Percentiles rank a stretch among this genome's conserved stretches.
These are phyloP conservation scores for Phytophthora crassamura DNA, from an alignment of 352 stramenopile genomes.

Conservation along the genomic window DNA sequence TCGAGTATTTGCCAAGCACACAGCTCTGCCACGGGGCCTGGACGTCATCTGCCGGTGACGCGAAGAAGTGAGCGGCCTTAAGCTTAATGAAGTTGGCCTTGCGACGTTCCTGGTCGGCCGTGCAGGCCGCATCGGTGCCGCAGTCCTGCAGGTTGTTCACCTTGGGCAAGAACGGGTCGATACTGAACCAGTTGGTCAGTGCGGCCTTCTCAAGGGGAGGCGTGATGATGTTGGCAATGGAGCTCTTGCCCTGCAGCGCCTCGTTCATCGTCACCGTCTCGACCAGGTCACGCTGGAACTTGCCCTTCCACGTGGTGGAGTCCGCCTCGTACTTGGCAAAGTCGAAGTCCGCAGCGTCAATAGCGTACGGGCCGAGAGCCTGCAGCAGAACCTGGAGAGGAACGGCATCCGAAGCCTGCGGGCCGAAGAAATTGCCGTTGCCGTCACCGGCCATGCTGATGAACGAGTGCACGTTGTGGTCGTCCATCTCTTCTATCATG, in stretches of 20 bases:
- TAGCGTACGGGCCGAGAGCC: constrained; percentile 41
- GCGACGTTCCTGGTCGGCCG: constrained; percentile 36
- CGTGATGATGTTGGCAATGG: constrained; percentile 46
- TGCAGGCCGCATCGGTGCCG: constrained; percentile 24
- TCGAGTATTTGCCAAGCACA: constrained; percentile 52
- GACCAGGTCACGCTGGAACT: constrained; percentile 52
- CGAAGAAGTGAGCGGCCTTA: constrained; percentile 56
- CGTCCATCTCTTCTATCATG: constrained; percentile 64
- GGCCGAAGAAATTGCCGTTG: constrained; percentile 67
- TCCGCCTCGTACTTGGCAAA: constrained; percentile 39
- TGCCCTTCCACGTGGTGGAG: constrained; percentile 37
- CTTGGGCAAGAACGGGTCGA: constrained; percentile 48
- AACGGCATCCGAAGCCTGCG: constrained; percentile 44
- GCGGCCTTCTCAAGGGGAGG: constrained; percentile 36
- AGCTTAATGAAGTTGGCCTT: constrained; percentile 56
- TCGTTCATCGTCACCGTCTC: constrained; percentile 39
- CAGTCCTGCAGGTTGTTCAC: constrained; percentile 49
- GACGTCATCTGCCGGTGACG: constrained; percentile 50
- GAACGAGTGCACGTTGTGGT: constrained; percentile 60
- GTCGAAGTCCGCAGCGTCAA: constrained; percentile 39
- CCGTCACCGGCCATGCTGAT: constrained; percentile 55
- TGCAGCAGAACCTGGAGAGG: constrained; percentile 49
- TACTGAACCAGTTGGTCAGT: constrained; percentile 46
- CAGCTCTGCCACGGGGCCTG: constrained; percentile 55
- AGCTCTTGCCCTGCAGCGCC: constrained; percentile 40